phyloP scores from a whole-genome alignment of 2,329 filamentous ascomycete species.

The Pseudogymnoascus sp. region DNA sequence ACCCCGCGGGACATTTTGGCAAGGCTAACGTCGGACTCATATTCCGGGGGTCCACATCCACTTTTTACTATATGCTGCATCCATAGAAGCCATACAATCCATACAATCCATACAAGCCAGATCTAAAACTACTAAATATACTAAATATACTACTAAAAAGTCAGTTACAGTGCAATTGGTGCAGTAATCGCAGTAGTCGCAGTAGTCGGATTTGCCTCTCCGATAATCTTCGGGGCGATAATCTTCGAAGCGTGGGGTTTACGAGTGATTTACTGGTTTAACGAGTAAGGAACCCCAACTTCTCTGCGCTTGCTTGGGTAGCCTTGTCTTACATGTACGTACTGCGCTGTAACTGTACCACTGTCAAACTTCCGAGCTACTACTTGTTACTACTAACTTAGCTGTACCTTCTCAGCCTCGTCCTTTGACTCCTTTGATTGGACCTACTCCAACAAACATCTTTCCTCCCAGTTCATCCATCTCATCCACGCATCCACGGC shows the following conservation, averaged over 20 bases:
- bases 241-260: background rate
- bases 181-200: too few species aligned
- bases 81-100: background rate
- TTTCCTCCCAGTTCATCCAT: background rate
- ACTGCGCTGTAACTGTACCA: background rate
- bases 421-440: background rate
- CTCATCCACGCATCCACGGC: background rate
- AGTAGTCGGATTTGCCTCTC: constrained; percentile 2
- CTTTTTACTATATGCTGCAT: background rate
- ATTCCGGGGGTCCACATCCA: constrained; percentile 6
- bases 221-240: background rate
- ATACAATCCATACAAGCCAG: too few species aligned
- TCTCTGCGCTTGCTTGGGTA: background rate
- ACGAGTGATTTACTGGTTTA: background rate
- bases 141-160: too few species aligned
- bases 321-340: background rate
- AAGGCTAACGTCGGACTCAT: constrained; percentile 8
- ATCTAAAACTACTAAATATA: too few species aligned
- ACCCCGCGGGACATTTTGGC: constrained; percentile 8
- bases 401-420: background rate
- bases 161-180: too few species aligned
- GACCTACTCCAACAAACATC: background rate
- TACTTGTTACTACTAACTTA: background rate
- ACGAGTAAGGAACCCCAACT: background rate
- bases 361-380: background rate